A percentile compares a stretch with the other conserved stretches of the same genome.
Conservation (phyloP, 768 basidiomycete species). For the Trametes coccinea region DNA sequence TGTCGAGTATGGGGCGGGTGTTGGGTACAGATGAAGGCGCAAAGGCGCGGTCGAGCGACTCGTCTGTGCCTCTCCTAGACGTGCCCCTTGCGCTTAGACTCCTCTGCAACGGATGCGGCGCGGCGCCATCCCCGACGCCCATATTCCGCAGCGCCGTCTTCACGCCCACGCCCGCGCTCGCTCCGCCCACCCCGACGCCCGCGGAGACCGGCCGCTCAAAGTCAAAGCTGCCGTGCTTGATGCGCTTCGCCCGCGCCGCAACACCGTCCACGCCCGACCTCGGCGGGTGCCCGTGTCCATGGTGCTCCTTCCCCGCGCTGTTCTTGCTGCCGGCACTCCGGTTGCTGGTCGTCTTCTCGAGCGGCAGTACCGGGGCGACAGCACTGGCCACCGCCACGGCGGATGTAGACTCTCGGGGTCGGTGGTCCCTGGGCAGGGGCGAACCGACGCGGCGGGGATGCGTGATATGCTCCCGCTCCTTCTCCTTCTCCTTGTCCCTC, state of each 20-base stretch:
- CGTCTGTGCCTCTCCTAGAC: slow-evolving; percentile 1
- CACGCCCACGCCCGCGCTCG: slow-evolving; percentile 18
- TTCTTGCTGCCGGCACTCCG: slow-evolving; percentile 24
- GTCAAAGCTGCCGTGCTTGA: slow-evolving; percentile 74
- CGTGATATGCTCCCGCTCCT: slow-evolving; percentile 30
- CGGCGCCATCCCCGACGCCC: slow-evolving; percentile 14
- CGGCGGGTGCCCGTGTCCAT: slow-evolving; percentile 16
- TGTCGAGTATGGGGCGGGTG: not conserved
- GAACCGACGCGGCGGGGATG: slow-evolving; percentile 28
- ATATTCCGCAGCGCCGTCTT: slow-evolving; percentile 25
- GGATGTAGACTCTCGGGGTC: slow-evolving; percentile 22
- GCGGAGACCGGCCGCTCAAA: slow-evolving; percentile 63
- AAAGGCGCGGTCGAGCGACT: not conserved
- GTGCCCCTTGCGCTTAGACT: slow-evolving; percentile 25
- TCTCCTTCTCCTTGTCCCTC: slow-evolving; percentile 17
- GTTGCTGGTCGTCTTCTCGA: slow-evolving; percentile 32
- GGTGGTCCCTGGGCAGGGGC: slow-evolving; percentile 25
- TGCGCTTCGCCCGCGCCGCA: slow-evolving; percentile 32
- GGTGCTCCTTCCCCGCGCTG: slow-evolving; percentile 25
- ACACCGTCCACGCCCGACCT: slow-evolving; percentile 11
- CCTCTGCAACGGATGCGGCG: slow-evolving; percentile 21
- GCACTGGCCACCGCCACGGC: slow-evolving; percentile 13
- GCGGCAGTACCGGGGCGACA: slow-evolving; percentile 15
- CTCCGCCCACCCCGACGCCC: slow-evolving; percentile 3
- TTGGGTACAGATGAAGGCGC: slow-evolving; percentile 8